Base-by-base conservation (phyloP, 2,329 filamentous ascomycete genomes). In the Albifimbria verrucaria region DNA sequence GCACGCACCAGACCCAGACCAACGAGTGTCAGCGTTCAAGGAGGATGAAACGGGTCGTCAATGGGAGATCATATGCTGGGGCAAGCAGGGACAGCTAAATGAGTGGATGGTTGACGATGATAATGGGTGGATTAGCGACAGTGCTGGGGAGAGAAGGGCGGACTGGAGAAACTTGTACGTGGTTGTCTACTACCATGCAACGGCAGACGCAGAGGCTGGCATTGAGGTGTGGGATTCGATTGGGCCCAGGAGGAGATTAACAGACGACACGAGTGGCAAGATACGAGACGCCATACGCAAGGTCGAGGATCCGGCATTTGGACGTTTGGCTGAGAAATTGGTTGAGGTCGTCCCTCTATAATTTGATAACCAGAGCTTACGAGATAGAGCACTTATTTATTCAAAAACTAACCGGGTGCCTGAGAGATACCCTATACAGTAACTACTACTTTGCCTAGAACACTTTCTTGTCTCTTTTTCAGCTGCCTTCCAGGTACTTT, bases 21-120 rank as follows among this genome's bases (percentile, higher is more conserved):
- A 25, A 26, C 3, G 4, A 7, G 44, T 25, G 4, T 47, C 44
- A 3, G 17, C 4, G 4, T 47, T 47, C 24, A 18, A 12, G 26
- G 22, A 47, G 18, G 44, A 26, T 18, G 43, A 46, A 17, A 25
- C 44, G 12, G 23, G 23, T 12, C 44, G 44, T 18, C 4, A 25
- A 3, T 47, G 44, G 44, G 44, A 47, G 44, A n/a, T 47, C 23
- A 47, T 47, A 4, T 25, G 44, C 44, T 47, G 44, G 44, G 44
- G 44, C 21, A 47, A 47, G 21, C 44, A 47, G 44, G 44, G 44
- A 25, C 44, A 47, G 20, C 24, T 47, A n/a, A n/a, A 26, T 3
- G 23, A 26, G 4, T 47, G 44, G 44, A 47, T 47, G 44, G 17
- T 47, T 6, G 44, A 47, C 17, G 44, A 47, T n/a, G 22, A 47